phyloP scores from a whole-genome alignment of 176 grass and related monocot genomes.

The Oryza longistaminata region DNA sequence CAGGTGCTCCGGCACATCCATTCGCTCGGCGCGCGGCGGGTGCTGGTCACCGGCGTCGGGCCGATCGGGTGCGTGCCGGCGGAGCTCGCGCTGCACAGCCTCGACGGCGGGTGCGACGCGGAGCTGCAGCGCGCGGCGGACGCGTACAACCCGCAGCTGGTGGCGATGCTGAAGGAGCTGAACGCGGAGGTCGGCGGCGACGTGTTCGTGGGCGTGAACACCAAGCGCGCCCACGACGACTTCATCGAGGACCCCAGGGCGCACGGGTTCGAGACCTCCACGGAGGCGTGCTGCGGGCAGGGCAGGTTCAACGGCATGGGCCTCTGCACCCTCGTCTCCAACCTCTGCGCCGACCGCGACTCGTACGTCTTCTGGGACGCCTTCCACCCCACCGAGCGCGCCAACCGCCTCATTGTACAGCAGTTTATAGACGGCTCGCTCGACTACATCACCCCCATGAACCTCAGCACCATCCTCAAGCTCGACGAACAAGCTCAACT shows the following conservation, averaged over 20 bases:
- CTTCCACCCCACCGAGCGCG: constrained; percentile 82
- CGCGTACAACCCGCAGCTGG: constrained; percentile 73
- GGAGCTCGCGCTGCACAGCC: constrained; percentile 71
- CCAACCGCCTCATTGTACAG: constrained; percentile 67
- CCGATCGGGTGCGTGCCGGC: constrained; percentile 90
- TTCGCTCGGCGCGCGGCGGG: constrained; percentile 52
- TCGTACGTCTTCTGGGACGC: constrained; percentile 89
- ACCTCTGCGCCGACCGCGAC: constrained; percentile 63
- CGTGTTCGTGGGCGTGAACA: constrained; percentile 69
- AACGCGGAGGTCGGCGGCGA: constrained; percentile 45
- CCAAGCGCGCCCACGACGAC: constrained; percentile 59
- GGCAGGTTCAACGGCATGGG: constrained; percentile 77
- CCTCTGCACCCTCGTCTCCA: constrained; percentile 66
- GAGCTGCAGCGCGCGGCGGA: constrained; percentile 71
- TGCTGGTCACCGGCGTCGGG: constrained; percentile 75
- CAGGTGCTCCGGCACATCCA: constrained; percentile 56
- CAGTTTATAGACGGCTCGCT: constrained; percentile 47
- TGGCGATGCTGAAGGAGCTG: constrained; percentile 33
- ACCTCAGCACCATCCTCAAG: constrained; percentile 73
- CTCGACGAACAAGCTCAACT: constrained; percentile 39
- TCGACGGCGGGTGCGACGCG: constrained; percentile 62
- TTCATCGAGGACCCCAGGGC: constrained; percentile 60
- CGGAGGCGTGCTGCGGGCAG: constrained; percentile 78
- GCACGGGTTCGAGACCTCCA: constrained; percentile 60
- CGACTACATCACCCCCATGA: constrained; percentile 74